Evolutionary conservation across 2,329 filamentous ascomycete genomes (phyloP), one percentile per base, ranked within the genome.

Genomic region (Pseudocercospora eumusae): DNA sequence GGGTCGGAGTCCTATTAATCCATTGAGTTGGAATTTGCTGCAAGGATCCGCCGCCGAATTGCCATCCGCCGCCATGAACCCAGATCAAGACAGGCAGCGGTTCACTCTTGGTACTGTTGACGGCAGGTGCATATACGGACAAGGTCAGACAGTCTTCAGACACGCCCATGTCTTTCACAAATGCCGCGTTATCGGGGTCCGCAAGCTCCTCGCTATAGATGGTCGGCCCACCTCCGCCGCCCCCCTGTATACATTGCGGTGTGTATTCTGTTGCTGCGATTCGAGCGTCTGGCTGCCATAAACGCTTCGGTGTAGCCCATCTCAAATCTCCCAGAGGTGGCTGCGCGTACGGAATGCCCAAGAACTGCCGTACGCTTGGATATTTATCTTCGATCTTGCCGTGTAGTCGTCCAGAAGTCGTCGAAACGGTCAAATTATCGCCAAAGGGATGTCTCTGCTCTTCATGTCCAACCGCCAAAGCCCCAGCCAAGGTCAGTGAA

Each of bases 321-420:
- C 75, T 69, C 27, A 76, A 64, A 28, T 69, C 61, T 15, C 72
- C 75, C 18, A 73, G 60, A 9, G 75, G 74, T 15, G 74, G 68
- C 61, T 72, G 66, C 1, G 73, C 75, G 57, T 73, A 77, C 10
- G 71, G 73, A 36, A 77, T 74, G 18, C 75, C 75, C 18, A 77
- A 60, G 56, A 74, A 77, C 42, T 76, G 53, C 20, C 44, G 44
- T 47, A 47, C 44, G 11, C 21, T 13, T 7, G 44, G 44, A 11
- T 47, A 47, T 13, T 6, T 25, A 9, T 47, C 21, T 20, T 23
- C 60, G 15, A 62, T 59, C 56, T 56, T 62, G 20, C 60, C 60
- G 18, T 59, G 60, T 2, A 52, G 42, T 44, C 40, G 56, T 15
- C 60, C 60, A 8, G 60, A 59, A 27, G 60, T 59, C 4, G 60